These are phyloP conservation scores for Tylopilus cervinicoccineus DNA, from an alignment of 768 basidiomycete genomes.

Conservation along the genomic window DNA sequence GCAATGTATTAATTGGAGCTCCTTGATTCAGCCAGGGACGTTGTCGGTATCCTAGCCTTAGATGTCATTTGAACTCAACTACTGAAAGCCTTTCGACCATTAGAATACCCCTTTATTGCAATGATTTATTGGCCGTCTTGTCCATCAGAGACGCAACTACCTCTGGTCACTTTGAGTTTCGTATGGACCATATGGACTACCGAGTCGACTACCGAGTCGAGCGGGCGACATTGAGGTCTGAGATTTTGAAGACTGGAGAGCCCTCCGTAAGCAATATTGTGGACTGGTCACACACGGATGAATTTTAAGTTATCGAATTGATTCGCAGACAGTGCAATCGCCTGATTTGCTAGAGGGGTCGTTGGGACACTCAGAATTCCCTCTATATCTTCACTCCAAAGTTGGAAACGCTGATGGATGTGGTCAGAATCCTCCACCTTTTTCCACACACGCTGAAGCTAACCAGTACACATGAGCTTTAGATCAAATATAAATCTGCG, in stretches of 20 bases:
- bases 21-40: slow-evolving; percentile 7
- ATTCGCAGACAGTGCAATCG: background rate
- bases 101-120: slow-evolving; percentile 1
- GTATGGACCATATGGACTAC: background rate
- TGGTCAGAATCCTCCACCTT: slow-evolving; percentile 2
- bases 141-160: background rate
- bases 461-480: background rate
- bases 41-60: background rate
- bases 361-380: slow-evolving; percentile 1
- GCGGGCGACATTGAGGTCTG: background rate
- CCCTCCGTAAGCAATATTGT: slow-evolving; percentile 1
- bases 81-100: background rate
- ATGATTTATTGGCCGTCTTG: slow-evolving; percentile 3
- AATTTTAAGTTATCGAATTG: background rate
- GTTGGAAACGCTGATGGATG: slow-evolving; percentile 3
- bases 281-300: slow-evolving; percentile 4
- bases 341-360: background rate
- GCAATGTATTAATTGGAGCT: background rate
- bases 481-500: background rate
- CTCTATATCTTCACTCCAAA: background rate
- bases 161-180: slow-evolving; percentile 1
- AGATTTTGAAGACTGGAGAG: slow-evolving; percentile 1
- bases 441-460: background rate
- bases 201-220: background rate
- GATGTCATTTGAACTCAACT: background rate